phyloP scores from a whole-genome alignment of 306 rosid species.

The Neltuma alba region DNA sequence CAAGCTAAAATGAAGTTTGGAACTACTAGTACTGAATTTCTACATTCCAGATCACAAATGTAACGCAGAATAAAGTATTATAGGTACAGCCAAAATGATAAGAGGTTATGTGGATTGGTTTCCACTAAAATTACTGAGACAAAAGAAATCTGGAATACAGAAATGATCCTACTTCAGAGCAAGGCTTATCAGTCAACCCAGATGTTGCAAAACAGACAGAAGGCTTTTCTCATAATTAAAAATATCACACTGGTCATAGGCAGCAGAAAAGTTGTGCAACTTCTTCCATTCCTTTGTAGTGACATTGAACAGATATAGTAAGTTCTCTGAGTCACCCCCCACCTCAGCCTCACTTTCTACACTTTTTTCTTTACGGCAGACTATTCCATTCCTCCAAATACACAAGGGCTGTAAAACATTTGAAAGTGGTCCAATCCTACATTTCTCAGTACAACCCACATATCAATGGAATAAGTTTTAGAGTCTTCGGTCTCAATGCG shows the following conservation, averaged over 20 bases:
- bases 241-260: neutral
- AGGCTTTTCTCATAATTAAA: neutral
- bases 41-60: neutral
- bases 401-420: neutral
- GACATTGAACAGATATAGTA: neutral
- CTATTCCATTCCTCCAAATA: neutral
- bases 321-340: neutral
- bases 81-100: neutral
- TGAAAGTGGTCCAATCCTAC: neutral
- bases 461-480: too few species aligned
- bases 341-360: neutral
- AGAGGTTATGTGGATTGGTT: neutral
- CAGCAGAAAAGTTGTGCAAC: neutral
- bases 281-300: neutral
- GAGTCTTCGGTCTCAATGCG: too few species aligned
- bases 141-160: too few species aligned
- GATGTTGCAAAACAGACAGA: neutral
- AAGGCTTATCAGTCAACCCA: neutral
- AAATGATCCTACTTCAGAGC: neutral
- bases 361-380: neutral
- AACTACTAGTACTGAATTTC: neutral
- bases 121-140: neutral
- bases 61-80: neutral
- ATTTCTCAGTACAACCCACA: neutral
- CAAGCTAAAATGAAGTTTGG: neutral